Percentiles rank a stretch among this genome's conserved stretches.
These are phyloP conservation scores for Cytospora piceae DNA, from an alignment of 2,329 filamentous ascomycete genomes.

Conservation along the genomic window DNA sequence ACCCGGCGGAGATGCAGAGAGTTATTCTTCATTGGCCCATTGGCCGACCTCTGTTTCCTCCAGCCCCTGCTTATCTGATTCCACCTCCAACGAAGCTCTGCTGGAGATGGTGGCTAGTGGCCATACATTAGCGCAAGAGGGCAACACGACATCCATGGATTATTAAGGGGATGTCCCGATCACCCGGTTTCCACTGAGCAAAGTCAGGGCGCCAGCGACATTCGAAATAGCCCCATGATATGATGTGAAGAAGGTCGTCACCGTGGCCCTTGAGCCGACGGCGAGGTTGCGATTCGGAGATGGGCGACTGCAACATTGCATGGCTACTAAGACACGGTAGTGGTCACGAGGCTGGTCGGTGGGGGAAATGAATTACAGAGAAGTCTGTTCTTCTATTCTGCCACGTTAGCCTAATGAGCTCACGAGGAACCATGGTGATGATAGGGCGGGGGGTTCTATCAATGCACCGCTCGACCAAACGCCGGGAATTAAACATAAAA, in stretches of 20 bases:
- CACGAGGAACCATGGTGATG: background rate
- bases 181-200: background rate
- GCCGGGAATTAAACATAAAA: slow-evolving; percentile 19
- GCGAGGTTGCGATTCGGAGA: background rate
- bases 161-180: background rate
- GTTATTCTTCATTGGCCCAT: background rate
- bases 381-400: background rate
- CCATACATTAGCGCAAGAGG: background rate
- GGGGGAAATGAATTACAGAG: background rate
- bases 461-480: slow-evolving; percentile 8
- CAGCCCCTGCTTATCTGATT: slow-evolving; percentile 21
- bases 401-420: background rate
- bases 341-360: background rate
- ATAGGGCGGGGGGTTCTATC: slow-evolving; percentile 8
- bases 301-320: slow-evolving; percentile 20
- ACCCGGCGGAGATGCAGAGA: background rate
- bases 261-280: background rate
- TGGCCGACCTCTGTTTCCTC: slow-evolving; percentile 16
- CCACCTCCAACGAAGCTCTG: slow-evolving; percentile 16
- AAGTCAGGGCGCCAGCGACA: background rate
- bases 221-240: background rate
- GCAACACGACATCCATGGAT: background rate
- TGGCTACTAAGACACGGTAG: slow-evolving; percentile 14
- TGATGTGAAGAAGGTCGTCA: background rate
- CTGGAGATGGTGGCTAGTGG: slow-evolving; percentile 1